Evolutionary conservation across 805 yeast genomes (phyloP).

Genomic region (Wickerhamiella vanderwaltii): DNA sequence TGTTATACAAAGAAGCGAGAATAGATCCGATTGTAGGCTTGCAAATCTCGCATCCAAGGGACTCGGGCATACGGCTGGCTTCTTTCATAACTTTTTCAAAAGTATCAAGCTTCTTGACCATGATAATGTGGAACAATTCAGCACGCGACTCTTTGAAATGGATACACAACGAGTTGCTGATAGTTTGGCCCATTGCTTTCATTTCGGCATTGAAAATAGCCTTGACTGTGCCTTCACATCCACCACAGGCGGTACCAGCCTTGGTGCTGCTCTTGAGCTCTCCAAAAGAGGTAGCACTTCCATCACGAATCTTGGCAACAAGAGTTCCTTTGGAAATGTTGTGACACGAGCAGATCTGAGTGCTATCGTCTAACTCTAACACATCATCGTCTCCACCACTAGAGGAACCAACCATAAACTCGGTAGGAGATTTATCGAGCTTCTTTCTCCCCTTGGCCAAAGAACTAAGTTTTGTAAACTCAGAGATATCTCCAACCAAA

Average conservation of each 20-base stretch:
- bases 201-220: constrained; percentile 29
- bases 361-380: constrained; percentile 27
- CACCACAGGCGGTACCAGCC: constrained; percentile 33
- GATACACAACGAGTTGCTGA: constrained; percentile 27
- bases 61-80: constrained; percentile 23
- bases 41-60: constrained; percentile 32
- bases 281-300: constrained; percentile 24
- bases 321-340: constrained; percentile 28
- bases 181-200: constrained; percentile 28
- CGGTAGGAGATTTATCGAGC: constrained; percentile 26
- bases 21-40: constrained; percentile 31
- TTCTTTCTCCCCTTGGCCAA: constrained; percentile 26
- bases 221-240: constrained; percentile 31
- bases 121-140: constrained; percentile 28
- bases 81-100: constrained; percentile 27
- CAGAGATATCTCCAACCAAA: constrained; percentile 28
- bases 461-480: constrained; percentile 28
- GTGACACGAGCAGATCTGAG: constrained; percentile 32
- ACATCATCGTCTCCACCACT: constrained; percentile 26
- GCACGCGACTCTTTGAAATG: constrained; percentile 30
- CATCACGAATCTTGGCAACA: constrained; percentile 26
- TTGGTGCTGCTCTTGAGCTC: constrained; percentile 29
- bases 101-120: constrained; percentile 27
- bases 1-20: constrained; percentile 28
- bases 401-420: constrained; percentile 25